A percentile compares a stretch with the other conserved stretches of the same genome.
These are phyloP conservation scores for Amoebophrya sp. DNA, from an alignment of 169 alveolate genomes.

Conservation along the genomic window DNA sequence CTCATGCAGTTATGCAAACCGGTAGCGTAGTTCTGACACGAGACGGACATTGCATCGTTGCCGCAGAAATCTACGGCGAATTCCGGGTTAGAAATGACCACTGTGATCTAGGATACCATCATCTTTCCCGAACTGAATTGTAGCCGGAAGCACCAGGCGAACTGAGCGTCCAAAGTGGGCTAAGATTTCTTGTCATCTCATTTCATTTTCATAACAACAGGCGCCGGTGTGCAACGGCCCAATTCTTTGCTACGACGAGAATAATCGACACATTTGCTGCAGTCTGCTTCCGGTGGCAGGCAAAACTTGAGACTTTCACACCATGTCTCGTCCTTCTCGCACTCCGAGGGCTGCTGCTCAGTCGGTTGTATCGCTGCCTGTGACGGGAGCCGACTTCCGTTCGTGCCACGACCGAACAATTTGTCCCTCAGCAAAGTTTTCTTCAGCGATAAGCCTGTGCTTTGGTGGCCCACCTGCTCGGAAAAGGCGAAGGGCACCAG, in stretches of 20 bases:
- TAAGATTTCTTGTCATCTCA: too few relatives aligned
- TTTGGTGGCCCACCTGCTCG: not conserved
- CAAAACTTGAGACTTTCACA: not conserved
- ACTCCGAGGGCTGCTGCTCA: not conserved
- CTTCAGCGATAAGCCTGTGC: not conserved
- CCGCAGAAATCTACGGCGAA: not conserved
- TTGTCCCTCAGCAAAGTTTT: not conserved
- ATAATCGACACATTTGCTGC: not conserved
- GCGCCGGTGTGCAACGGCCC: not conserved
- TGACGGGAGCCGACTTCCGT: not conserved
- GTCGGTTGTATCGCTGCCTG: not conserved
- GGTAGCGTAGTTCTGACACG: not conserved
- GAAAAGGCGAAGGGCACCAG: too few relatives aligned
- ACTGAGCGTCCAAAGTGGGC: too few relatives aligned
- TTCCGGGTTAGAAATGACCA: too few relatives aligned
- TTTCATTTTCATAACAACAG: too few relatives aligned
- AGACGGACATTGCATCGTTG: not conserved
- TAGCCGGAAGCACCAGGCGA: too few relatives aligned
- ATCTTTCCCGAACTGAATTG: too few relatives aligned
- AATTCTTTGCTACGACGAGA: not conserved
- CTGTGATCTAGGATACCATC: too few relatives aligned
- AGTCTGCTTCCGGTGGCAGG: not conserved
- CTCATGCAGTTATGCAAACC: not conserved
- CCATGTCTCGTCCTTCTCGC: not conserved
- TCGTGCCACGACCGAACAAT: not conserved